A percentile compares a stretch with the other conserved stretches of the same genome.
Conservation (phyloP, 2,329 filamentous ascomycete species). For the Alternaria angustiovoidea region DNA sequence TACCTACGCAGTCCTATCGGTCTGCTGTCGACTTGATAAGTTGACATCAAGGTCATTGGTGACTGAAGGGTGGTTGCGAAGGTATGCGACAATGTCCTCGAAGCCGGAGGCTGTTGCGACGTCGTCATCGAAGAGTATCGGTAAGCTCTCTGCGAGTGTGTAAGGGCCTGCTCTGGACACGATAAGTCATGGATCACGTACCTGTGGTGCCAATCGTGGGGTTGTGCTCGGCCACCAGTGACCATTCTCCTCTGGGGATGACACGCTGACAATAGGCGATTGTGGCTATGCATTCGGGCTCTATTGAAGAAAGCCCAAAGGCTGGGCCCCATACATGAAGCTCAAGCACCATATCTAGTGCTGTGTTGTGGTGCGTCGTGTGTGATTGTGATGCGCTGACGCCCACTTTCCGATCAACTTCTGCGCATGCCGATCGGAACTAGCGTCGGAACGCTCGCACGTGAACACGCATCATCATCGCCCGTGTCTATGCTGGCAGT, state of each 20-base stretch:
- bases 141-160: slow-evolving; percentile 60
- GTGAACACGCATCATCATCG: slow-evolving; percentile 31
- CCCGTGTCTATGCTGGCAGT: background rate
- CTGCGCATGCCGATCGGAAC: slow-evolving; percentile 17
- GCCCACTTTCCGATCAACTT: slow-evolving; percentile 5
- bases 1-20: slow-evolving; percentile 54
- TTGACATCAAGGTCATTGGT: slow-evolving; percentile 40
- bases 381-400: background rate
- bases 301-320: slow-evolving; percentile 87
- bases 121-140: slow-evolving; percentile 64
- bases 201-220: slow-evolving; percentile 72
- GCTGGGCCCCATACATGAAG: slow-evolving; percentile 91
- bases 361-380: slow-evolving; percentile 3
- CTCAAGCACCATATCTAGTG: slow-evolving; percentile 64
- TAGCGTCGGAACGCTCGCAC: slow-evolving; percentile 26
- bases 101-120: slow-evolving; percentile 67
- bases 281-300: slow-evolving; percentile 86
- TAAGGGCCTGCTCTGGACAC: slow-evolving; percentile 6
- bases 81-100: slow-evolving; percentile 66
- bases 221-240: slow-evolving; percentile 60
- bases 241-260: slow-evolving; percentile 61
- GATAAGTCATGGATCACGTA: slow-evolving; percentile 20
- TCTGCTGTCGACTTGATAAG: slow-evolving; percentile 43
- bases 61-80: slow-evolving; percentile 49
- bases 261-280: slow-evolving; percentile 77